Evolutionary conservation across 2,329 filamentous ascomycete species (phyloP).

Genomic region (Microdochium nivale): DNA sequence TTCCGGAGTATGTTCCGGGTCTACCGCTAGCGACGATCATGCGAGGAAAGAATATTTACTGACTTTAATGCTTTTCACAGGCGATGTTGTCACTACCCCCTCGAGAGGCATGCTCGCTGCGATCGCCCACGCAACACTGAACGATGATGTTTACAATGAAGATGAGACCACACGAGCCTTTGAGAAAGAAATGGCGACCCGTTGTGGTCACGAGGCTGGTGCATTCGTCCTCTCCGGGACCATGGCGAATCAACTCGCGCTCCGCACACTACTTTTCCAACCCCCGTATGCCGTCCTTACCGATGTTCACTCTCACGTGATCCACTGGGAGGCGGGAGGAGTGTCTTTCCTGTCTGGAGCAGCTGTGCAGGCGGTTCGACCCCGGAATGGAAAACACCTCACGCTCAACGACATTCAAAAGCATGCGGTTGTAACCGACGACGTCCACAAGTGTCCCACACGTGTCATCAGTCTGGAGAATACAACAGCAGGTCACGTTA

Average conservation of each 20-base stretch:
- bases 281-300: slow-evolving; percentile 76
- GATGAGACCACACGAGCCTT: slow-evolving; percentile 71
- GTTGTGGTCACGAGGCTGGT: slow-evolving; percentile 67
- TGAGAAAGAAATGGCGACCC: slow-evolving; percentile 62
- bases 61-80: too few species aligned
- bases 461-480: slow-evolving; percentile 79
- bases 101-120: slow-evolving; percentile 75
- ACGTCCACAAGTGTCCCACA: slow-evolving; percentile 74
- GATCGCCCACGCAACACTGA: slow-evolving; percentile 63
- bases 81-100: slow-evolving; percentile 54
- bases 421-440: slow-evolving; percentile 54
- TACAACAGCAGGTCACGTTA: slow-evolving; percentile 70
- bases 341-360: slow-evolving; percentile 66
- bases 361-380: slow-evolving; percentile 55
- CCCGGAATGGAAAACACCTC: slow-evolving; percentile 63
- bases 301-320: slow-evolving; percentile 71
- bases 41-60: too few species aligned
- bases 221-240: slow-evolving; percentile 83
- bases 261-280: slow-evolving; percentile 68
- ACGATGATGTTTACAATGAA: slow-evolving; percentile 78
- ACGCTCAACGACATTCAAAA: slow-evolving; percentile 69
- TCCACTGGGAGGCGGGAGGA: slow-evolving; percentile 58
- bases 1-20: background rate
- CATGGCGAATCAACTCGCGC: slow-evolving; percentile 86
- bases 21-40: background rate